Percentiles rank a stretch among this genome's conserved stretches.
Evolutionary conservation across 768 basidiomycete species (phyloP).

Genomic region (Tricholoma matsutake): DNA sequence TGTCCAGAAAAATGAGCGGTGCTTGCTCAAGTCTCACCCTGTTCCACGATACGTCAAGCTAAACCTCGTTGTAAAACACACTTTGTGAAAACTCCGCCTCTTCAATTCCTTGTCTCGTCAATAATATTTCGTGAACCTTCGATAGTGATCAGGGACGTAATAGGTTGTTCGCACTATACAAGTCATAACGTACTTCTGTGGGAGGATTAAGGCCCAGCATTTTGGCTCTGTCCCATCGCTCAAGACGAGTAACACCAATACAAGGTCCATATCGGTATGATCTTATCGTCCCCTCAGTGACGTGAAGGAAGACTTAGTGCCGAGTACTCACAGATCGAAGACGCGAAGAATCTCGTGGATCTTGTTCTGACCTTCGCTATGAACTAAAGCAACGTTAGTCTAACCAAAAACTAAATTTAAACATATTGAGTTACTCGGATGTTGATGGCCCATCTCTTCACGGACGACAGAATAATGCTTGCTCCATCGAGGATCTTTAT

Average conservation of each 20-base stretch:
- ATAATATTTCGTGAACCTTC: slow-evolving; percentile 80
- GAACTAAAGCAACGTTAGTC: slow-evolving; percentile 46
- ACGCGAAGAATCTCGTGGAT: slow-evolving; percentile 71
- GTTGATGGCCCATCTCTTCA: slow-evolving; percentile 50
- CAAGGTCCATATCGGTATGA: slow-evolving; percentile 82
- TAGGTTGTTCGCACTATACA: not conserved
- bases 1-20: slow-evolving; percentile 5
- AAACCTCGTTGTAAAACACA: slow-evolving; percentile 55
- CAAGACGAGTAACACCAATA: slow-evolving; percentile 72
- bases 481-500: slow-evolving; percentile 51
- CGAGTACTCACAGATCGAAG: slow-evolving; percentile 64
- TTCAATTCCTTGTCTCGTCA: slow-evolving; percentile 60
- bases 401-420: slow-evolving; percentile 2
- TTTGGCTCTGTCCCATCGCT: slow-evolving; percentile 85
- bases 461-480: slow-evolving; percentile 45
- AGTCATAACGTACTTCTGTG: slow-evolving; percentile 49
- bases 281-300: slow-evolving; percentile 32
- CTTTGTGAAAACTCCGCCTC: slow-evolving; percentile 53
- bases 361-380: slow-evolving; percentile 55
- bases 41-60: not conserved
- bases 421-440: slow-evolving; percentile 54
- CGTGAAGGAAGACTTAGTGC: not conserved
- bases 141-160: not conserved
- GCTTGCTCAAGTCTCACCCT: not conserved
- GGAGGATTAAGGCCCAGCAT: slow-evolving; percentile 80